A percentile compares a stretch with the other conserved stretches of the same genome.
Evolutionary conservation across 1,284 basidiomycete species (phyloP).

Genomic region (Pholiota adiposa): DNA sequence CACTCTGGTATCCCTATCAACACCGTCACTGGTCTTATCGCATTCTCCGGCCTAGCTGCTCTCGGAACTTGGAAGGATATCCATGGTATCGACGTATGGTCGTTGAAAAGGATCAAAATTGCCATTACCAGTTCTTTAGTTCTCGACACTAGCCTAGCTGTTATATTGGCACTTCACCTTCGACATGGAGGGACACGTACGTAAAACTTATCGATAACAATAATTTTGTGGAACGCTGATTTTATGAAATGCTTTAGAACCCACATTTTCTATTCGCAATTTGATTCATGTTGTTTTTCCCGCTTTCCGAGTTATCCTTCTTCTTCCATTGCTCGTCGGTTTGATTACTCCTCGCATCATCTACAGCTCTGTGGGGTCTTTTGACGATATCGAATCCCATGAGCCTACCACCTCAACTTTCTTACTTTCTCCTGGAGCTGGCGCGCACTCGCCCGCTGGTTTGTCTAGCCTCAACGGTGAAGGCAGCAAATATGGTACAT

Average conservation of each 20-base stretch:
- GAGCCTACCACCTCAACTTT: slow-evolving; percentile 53
- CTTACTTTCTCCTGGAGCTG: slow-evolving; percentile 52
- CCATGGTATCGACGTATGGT: slow-evolving; percentile 73
- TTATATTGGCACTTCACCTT: slow-evolving; percentile 54
- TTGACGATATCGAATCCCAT: slow-evolving; percentile 43
- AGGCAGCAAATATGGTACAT: slow-evolving; percentile 76
- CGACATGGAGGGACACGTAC: slow-evolving; percentile 34
- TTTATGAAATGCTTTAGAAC: slow-evolving; percentile 40
- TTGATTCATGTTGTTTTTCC: slow-evolving; percentile 67
- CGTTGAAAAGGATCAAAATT: slow-evolving; percentile 57
- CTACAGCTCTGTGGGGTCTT: slow-evolving; percentile 54
- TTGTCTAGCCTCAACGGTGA: slow-evolving; percentile 48
- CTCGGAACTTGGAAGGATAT: slow-evolving; percentile 79
- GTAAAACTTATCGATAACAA: slow-evolving; percentile 11
- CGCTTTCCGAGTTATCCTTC: slow-evolving; percentile 64
- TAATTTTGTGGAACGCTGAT: slow-evolving; percentile 16
- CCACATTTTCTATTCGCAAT: slow-evolving; percentile 35
- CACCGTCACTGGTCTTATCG: slow-evolving; percentile 66
- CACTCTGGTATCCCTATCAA: slow-evolving; percentile 72
- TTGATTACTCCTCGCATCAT: slow-evolving; percentile 63
- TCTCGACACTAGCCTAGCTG: slow-evolving; percentile 62
- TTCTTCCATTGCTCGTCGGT: slow-evolving; percentile 59
- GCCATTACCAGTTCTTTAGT: slow-evolving; percentile 55
- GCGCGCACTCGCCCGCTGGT: slow-evolving; percentile 47
- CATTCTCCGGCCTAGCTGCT: slow-evolving; percentile 69